Base-by-base conservation (phyloP, 2,329 filamentous ascomycete species). In the Diaporthe batatas region DNA sequence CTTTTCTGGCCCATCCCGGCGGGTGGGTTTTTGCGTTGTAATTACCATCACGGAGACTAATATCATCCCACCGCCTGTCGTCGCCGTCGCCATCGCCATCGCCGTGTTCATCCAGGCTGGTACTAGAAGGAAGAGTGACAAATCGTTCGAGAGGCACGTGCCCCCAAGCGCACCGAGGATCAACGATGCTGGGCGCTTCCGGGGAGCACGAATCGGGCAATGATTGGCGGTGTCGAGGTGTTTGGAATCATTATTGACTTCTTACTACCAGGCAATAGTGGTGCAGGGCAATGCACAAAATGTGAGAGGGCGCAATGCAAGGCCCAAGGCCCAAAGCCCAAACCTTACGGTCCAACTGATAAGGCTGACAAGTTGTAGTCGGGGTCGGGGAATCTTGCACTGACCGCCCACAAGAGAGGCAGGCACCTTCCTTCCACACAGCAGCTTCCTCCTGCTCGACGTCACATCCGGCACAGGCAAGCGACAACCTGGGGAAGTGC, bases 171-270 rank as follows among this genome's bases (percentile, higher is more conserved):
- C 49, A 42, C 34, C 51, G 53, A 44, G 64, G 32, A 55, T n/a
- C n/a, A n/a, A n/a, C n/a, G n/a, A n/a, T n/a, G n/a, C n/a, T 59
- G 25, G 68, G 53, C 29, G 42, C n/a, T 29, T 10, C 55, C 57
- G 55, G 68, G n/a, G 55, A 62, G n/a, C 55, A 59, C 68, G 68
- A 39, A 70, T 62, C 34, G 53, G 68, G 68, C 42, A 70, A 36
- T 70, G 68, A 70, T 70, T 44, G 21, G 68, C 68, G 32, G 54
- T 70, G 55, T 70, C 68, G 55, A 59, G 54, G 53, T 62, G 68
- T 57, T 68, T 47, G 39, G 29, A 54, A 36, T 36, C 11, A 36
- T n/a, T n/a, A n/a, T n/a, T n/a, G 34, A 36, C 34, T 36, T 36
- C 34, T 36, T 36, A 11, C 34, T 18, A 11, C 18, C 14, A 16